Evolutionary conservation across 192 early-diverging fungal species (phyloP).

Genomic region (Backusella mclennaniae): DNA sequence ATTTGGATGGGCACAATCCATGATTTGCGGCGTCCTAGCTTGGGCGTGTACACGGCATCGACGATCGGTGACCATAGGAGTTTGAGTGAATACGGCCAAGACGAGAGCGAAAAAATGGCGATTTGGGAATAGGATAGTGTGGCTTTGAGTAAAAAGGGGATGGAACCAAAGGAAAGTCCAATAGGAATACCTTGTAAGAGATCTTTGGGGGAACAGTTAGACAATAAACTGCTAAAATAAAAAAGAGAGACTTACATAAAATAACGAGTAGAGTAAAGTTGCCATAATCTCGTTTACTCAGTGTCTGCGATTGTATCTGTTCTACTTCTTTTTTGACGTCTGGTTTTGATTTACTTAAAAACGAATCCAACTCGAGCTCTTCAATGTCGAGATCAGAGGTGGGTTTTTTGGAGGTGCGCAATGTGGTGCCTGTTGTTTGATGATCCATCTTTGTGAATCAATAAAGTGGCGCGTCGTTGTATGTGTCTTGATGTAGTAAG

Average conservation of each 20-base stretch:
- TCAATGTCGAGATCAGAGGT: conserved; percentile 20
- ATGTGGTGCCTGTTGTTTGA: background rate
- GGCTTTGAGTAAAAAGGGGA: conserved; percentile 93
- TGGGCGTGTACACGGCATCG: conserved; percentile 81
- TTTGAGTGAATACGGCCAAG: conserved; percentile 97
- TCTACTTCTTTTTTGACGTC: background rate
- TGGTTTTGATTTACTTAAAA: background rate
- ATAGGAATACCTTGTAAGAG: conserved; percentile 94
- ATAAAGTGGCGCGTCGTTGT: no score
- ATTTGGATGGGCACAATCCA: conserved; percentile 99
- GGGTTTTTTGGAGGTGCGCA: background rate
- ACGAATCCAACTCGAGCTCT: conserved; percentile 11
- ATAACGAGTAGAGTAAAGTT: conserved; percentile 55
- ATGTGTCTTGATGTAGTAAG: no score
- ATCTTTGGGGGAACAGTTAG: conserved; percentile 31
- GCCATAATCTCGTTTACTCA: conserved; percentile 20
- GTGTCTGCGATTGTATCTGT: background rate
- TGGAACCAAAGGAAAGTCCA: conserved; percentile 85
- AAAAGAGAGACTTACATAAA: conserved; percentile 44
- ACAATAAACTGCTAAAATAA: background rate
- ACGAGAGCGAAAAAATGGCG: conserved; percentile 90
- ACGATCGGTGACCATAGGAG: conserved; percentile 98
- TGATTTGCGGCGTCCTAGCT: conserved; percentile 89
- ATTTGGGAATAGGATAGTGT: conserved; percentile 93
- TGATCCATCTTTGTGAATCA: background rate